These are phyloP conservation scores for Exophiala viscosa DNA, from an alignment of 2,329 filamentous ascomycete species.

Conservation along the genomic window DNA sequence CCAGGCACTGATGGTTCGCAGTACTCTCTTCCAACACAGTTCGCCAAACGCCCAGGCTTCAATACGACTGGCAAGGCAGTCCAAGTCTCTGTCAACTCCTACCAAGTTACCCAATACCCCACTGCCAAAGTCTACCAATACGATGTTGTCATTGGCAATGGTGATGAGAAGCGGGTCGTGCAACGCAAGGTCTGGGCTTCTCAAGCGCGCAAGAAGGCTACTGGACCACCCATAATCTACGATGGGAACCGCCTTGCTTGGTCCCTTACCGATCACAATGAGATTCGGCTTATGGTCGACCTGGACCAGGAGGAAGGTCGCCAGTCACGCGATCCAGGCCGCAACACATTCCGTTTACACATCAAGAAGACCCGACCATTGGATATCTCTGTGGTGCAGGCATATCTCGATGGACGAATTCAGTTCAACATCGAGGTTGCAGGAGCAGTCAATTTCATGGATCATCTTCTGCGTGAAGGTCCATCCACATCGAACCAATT, in stretches of 20 bases:
- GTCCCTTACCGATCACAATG: conserved; percentile 44
- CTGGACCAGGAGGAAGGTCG: conserved; percentile 62
- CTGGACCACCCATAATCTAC: conserved; percentile 64
- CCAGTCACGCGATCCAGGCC: conserved; percentile 35
- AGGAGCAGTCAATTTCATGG: conserved; percentile 83
- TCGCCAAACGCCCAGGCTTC: conserved; percentile 51
- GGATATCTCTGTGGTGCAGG: conserved; percentile 61
- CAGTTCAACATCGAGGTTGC: conserved; percentile 65
- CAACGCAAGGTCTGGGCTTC: conserved; percentile 75
- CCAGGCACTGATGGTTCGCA: conserved; percentile 31
- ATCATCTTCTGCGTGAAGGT: conserved; percentile 80
- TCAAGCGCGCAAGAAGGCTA: conserved; percentile 52
- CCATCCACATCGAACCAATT: conserved; percentile 59
- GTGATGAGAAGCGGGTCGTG: conserved; percentile 61
- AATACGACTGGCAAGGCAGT: conserved; percentile 58
- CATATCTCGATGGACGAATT: conserved; percentile 61
- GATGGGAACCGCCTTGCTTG: conserved; percentile 86
- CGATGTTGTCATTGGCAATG: conserved; percentile 67
- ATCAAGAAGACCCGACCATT: conserved; percentile 66
- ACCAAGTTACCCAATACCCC: conserved; percentile 61
- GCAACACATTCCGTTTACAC: conserved; percentile 57
- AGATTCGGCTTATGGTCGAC: conserved; percentile 61
- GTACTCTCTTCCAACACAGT: conserved; percentile 35
- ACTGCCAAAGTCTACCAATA: conserved; percentile 71
- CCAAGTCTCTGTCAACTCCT: conserved; percentile 67